Conservation (phyloP, 2,329 filamentous ascomycete genomes). For the Colletotrichum sp. region DNA sequence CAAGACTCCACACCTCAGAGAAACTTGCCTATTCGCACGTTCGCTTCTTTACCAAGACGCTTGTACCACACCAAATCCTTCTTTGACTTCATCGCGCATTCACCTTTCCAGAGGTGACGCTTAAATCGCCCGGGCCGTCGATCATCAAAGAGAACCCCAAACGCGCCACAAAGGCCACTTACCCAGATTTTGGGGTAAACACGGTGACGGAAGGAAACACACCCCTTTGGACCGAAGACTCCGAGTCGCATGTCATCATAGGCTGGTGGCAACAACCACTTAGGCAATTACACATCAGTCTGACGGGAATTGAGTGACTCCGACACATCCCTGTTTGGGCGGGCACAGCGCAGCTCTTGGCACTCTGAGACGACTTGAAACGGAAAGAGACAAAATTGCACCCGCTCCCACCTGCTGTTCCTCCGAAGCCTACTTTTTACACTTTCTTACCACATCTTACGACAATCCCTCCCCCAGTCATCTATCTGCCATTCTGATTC, state of each 20-base stretch:
- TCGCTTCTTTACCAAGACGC: neutral
- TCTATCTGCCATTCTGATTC: neutral
- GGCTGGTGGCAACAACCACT: slow-evolving; percentile 5
- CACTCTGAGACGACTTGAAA: slow-evolving; percentile 8
- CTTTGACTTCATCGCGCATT: neutral
- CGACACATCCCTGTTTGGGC: slow-evolving; percentile 8
- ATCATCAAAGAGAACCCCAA: neutral
- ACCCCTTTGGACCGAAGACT: neutral
- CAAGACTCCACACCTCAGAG: neutral
- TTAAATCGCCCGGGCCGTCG: neutral
- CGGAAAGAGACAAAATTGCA: slow-evolving; percentile 11
- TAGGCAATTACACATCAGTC: slow-evolving; percentile 14
- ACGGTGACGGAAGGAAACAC: neutral
- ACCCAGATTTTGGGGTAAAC: neutral
- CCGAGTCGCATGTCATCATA: neutral
- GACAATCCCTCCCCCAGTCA: neutral
- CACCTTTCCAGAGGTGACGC: neutral
- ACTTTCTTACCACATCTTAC: neutral
- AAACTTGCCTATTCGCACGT: neutral
- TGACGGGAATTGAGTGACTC: neutral
- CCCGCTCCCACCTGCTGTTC: neutral
- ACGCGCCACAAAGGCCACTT: neutral
- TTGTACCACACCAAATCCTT: neutral
- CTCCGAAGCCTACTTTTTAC: neutral
- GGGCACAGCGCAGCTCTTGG: slow-evolving; percentile 3